Conservation (phyloP, 495 filamentous ascomycete genomes). For the Glutinoglossum americanum region DNA sequence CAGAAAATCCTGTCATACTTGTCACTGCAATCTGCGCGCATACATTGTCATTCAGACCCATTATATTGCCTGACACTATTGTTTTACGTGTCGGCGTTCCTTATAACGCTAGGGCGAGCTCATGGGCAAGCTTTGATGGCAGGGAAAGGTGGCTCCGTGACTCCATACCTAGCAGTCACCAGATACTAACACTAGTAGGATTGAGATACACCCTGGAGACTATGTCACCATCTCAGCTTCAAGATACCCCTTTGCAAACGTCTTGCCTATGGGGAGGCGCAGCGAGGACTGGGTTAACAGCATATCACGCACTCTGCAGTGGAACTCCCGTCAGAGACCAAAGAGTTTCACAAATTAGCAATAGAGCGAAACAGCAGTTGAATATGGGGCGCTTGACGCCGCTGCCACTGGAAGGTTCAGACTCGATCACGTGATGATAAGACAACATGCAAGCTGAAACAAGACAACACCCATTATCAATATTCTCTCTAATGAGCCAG, state of each 20-base stretch:
- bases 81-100: constrained; percentile 81
- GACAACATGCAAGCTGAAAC: background rate
- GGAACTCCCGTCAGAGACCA: constrained; percentile 69
- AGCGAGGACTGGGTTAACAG: constrained; percentile 88
- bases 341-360: constrained; percentile 27
- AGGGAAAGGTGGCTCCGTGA: constrained; percentile 38
- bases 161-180: background rate
- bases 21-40: constrained; percentile 92
- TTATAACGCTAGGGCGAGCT: constrained; percentile 69
- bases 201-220: constrained; percentile 75
- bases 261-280: constrained; percentile 49
- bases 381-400: background rate
- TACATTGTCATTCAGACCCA: constrained; percentile 84
- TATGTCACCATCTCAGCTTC: constrained; percentile 90
- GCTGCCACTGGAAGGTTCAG: background rate
- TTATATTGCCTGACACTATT: constrained; percentile 88
- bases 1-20: constrained; percentile 91
- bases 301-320: constrained; percentile 74
- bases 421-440: background rate
- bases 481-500: background rate
- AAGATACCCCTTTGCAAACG: constrained; percentile 79
- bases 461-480: background rate
- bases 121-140: constrained; percentile 95
- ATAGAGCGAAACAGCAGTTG: background rate
- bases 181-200: constrained; percentile 15